Evolutionary conservation across 495 filamentous ascomycete species (phyloP), one percentile per base, ranked within the genome.

Genomic region (Podospora appendiculata): DNA sequence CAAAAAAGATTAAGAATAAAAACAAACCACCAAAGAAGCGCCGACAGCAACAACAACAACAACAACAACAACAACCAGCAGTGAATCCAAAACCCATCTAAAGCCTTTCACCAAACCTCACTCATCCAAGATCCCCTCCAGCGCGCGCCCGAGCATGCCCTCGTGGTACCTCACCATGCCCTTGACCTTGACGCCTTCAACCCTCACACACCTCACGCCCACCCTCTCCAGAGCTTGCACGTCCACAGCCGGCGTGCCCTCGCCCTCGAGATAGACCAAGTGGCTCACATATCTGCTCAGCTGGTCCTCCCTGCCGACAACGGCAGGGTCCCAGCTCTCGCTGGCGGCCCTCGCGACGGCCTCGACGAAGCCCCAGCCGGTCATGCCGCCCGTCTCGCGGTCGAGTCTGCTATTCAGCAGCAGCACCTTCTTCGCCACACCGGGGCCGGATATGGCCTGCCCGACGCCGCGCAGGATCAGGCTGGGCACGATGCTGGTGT

Each of bases 371-470:
- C 92, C 89, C 2, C 67, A 70, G 0, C 88, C 92, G 1, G 79
- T 78, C 62, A 87, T 90, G 9, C 82, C 75, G 0, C 88, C 88
- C 3, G 92, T 96, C 69, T 97, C 92, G 3, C 92, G 79, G 58
- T 97, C 92, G 2, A 86, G 67, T 9, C 74, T 84, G 5, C 87
- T 84, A 56, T 97, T 97, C 5, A 97, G 64, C 12, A 97, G 86
- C 12, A 97, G 66, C 40, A 97, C 87, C 67, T 93, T 95, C 53
- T 85, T 80, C 4, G 78, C 63, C 7, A 83, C 73, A 2, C 25
- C 25, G 25, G 3, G 51, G 36, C 17, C 39, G 38, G 67, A 59
- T 41, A 85, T 62, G 36, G 79, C 75, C 13, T 71, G 64, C 32
- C 87, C 87, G 1, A 90, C 80, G 11, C 79, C 79, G 8, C 77